Conservation (phyloP, 331 rosid genomes). For the Malus hybrid region DNA sequence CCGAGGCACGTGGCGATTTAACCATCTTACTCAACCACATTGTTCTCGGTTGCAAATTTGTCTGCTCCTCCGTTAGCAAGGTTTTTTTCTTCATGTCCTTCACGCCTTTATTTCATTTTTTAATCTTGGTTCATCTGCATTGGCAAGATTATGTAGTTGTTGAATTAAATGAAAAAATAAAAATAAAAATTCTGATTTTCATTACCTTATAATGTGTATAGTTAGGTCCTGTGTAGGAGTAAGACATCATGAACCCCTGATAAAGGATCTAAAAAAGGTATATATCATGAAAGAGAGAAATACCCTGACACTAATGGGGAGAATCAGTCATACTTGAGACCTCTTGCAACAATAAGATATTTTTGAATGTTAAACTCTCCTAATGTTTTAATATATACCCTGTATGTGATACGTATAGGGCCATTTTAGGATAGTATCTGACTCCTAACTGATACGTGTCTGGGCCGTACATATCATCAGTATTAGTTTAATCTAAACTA, state of each 20-base stretch:
- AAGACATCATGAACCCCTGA: neutral
- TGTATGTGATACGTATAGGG: no score
- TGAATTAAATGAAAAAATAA: neutral
- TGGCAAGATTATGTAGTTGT: neutral
- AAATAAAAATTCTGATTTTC: no score
- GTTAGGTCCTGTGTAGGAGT: neutral
- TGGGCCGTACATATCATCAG: no score
- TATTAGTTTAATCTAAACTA: no score
- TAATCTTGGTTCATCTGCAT: neutral
- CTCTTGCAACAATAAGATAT: no score
- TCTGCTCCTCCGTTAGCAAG: conserved; percentile 70
- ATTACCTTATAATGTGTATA: neutral
- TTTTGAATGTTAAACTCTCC: no score
- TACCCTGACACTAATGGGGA: no score
- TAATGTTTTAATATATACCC: no score
- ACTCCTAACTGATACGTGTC: no score
- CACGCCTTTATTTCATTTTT: neutral
- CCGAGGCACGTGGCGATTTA: conserved; percentile 71
- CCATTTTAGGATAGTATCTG: no score
- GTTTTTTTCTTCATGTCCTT: neutral
- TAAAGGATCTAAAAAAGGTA: neutral
- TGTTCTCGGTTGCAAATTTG: conserved; percentile 83
- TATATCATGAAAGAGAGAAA: neutral
- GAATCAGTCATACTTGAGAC: no score
- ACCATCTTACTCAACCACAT: conserved; percentile 68